Percentiles rank a stretch among this genome's conserved stretches.
phyloP scores from a whole-genome alignment of 208 protist species.

The Naegleria lovaniensis region DNA sequence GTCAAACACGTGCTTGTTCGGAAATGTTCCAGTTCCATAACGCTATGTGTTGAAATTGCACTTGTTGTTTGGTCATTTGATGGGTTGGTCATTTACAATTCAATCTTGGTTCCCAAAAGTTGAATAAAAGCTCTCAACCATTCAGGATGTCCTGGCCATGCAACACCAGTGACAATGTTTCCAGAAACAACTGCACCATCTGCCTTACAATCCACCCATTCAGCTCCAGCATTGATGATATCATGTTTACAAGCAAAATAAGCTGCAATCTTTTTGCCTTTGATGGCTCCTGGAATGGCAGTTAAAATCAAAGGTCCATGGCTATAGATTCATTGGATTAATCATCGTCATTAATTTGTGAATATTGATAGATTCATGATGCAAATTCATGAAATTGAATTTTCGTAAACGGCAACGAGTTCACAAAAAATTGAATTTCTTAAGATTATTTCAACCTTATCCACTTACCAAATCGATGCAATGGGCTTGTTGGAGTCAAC shows the following conservation, averaged over 20 bases:
- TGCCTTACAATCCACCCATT: conserved; percentile 10
- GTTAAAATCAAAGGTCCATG: conserved; percentile 2
- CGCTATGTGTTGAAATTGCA: too few relatives aligned
- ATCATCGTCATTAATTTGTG: too few relatives aligned
- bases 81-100: neutral
- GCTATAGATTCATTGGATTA: neutral
- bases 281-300: conserved; percentile 38
- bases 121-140: conserved; percentile 39
- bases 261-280: conserved; percentile 34
- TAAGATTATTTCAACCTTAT: conserved; percentile 40
- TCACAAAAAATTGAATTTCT: neutral
- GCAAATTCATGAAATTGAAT: too few relatives aligned
- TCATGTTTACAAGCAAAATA: conserved; percentile 46
- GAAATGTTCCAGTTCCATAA: too few relatives aligned
- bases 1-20: too few relatives aligned
- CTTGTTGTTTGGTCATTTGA: too few relatives aligned
- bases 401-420: too few relatives aligned
- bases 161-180: conserved; percentile 43
- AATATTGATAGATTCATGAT: too few relatives aligned
- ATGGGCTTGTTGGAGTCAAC: conserved; percentile 39
- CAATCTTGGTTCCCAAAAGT: conserved; percentile 41
- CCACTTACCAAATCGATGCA: conserved; percentile 39
- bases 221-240: conserved; percentile 31
- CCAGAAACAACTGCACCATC: conserved; percentile 39
- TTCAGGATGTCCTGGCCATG: conserved; percentile 46